Base-by-base conservation (phyloP, 169 alveolate species). In the Cystoisospora suis region DNA sequence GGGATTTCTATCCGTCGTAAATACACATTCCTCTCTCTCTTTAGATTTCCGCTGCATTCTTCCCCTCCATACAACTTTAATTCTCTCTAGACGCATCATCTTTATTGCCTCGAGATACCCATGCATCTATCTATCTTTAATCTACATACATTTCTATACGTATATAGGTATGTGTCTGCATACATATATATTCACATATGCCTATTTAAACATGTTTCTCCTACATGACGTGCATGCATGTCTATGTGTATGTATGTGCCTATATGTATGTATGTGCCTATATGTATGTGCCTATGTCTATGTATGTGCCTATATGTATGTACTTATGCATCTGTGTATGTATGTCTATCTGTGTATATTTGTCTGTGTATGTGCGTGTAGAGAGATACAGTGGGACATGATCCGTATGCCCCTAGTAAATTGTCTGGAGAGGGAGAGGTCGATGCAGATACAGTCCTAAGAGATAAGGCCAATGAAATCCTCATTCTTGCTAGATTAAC, bases 321-420 rank as follows among this genome's bases (percentile, higher is more conserved):
- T 53, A 53, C 23, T 53, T 53, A 53, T 53, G 23, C 65, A 53
- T 53, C 12, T 53, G 12, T 53, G 65, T 53, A 23, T 53, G 23
- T 53, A 53, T 23, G 65, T 53, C 65, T 23, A 53, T 12, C 12
- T 23, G 65, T 23, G 29, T 53, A 23, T 53, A 15, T 12, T 15
- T 15, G 65, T 53, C 29, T 53, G 65, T 15, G 20, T 12, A 7
- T 70, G 47, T 70, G 17, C 29, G 9, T 75, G 3, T 45, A 46
- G 87, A 77, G 46, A 77, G 87, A 77, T 44, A 45, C 70, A 42
- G 87, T 77, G 12, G 87, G 87, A 36, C 45, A 77, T 29, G 87
- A 77, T n/a, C 87, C 87, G 40, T 77, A 77, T n/a, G 87, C 87
- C 34, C 87, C 87, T 4, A 20, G 27, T n/a, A n/a, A n/a, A n/a